A percentile compares a stretch with the other conserved stretches of the same genome.
These are phyloP conservation scores for Taphrina deformans DNA, from an alignment of 1,139 yeast genomes.

Conservation along the genomic window DNA sequence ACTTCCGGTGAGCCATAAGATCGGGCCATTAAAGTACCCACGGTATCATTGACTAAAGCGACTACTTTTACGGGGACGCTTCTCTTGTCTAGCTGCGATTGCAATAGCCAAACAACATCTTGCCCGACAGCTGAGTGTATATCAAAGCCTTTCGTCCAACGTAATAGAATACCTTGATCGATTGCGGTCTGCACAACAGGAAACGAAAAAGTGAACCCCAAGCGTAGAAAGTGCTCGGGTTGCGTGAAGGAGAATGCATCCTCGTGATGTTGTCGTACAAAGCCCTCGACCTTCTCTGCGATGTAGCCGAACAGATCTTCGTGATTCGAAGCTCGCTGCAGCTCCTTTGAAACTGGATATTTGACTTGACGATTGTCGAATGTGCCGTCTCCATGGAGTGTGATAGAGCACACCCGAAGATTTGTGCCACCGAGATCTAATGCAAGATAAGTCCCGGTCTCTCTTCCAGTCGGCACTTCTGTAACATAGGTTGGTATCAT, in stretches of 20 bases:
- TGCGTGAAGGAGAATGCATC: constrained; percentile 47
- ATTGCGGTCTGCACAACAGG: constrained; percentile 84
- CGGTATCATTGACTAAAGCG: constrained; percentile 92
- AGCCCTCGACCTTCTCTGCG: constrained; percentile 65
- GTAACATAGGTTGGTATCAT: constrained; percentile 54
- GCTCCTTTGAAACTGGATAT: constrained; percentile 67
- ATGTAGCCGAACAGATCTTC: constrained; percentile 65
- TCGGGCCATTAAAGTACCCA: constrained; percentile 84
- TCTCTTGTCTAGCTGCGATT: constrained; percentile 61
- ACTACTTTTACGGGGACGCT: constrained; percentile 70
- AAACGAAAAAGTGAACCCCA: constrained; percentile 91
- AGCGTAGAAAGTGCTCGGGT: constrained; percentile 51
- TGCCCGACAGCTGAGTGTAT: constrained; percentile 79
- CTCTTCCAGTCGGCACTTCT: constrained; percentile 75
- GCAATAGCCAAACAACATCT: constrained; percentile 75
- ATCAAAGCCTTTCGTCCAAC: constrained; percentile 95
- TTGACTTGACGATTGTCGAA: constrained; percentile 71
- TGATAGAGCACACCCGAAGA: constrained; percentile 82
- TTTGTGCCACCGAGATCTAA: constrained; percentile 89
- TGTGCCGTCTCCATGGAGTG: constrained; percentile 76
- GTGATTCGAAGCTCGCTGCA: constrained; percentile 62
- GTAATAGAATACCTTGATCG: constrained; percentile 71
- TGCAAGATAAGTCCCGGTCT: constrained; percentile 72
- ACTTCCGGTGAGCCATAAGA: constrained; percentile 69
- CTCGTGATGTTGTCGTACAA: constrained; percentile 63